Percentiles rank a stretch among this genome's conserved stretches.
Evolutionary conservation across 2,329 filamentous ascomycete genomes (phyloP).

Genomic region (Aspergillus oerlinghausenensis): DNA sequence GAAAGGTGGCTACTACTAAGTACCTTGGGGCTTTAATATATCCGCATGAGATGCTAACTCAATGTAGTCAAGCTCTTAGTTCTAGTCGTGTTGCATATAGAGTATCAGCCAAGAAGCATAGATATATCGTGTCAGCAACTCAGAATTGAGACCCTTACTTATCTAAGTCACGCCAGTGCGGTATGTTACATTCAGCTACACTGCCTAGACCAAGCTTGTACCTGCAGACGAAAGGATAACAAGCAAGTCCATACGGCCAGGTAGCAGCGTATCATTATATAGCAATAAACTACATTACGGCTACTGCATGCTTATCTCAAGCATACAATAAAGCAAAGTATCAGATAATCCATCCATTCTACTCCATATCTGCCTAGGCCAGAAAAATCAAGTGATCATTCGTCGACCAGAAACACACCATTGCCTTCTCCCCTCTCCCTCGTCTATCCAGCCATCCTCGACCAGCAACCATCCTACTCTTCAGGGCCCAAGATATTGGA

Average conservation of each 20-base stretch:
- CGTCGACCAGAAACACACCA: not conserved
- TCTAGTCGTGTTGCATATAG: not conserved
- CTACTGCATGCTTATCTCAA: not conserved
- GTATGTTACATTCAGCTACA: no score
- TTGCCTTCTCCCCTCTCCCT: not conserved
- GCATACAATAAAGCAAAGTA: not conserved
- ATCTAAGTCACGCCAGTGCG: no score
- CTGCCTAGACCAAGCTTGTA: not conserved
- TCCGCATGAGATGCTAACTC: not conserved
- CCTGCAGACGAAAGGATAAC: not conserved
- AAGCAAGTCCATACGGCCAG: not conserved
- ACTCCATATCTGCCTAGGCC: not conserved
- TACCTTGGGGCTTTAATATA: not conserved
- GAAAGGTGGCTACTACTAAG: no score
- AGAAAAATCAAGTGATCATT: not conserved
- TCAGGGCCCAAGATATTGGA: conserved; percentile 25
- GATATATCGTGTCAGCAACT: not conserved
- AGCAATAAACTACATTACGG: not conserved
- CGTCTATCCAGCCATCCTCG: not conserved
- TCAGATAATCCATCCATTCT: not conserved
- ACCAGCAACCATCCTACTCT: conserved; percentile 8
- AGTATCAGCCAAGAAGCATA: not conserved
- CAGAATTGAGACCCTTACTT: no score
- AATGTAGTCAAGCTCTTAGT: not conserved
- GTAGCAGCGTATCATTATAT: no score